These are phyloP conservation scores for Claviceps arundinis DNA, from an alignment of 2,329 filamentous ascomycete species.

Conservation along the genomic window DNA sequence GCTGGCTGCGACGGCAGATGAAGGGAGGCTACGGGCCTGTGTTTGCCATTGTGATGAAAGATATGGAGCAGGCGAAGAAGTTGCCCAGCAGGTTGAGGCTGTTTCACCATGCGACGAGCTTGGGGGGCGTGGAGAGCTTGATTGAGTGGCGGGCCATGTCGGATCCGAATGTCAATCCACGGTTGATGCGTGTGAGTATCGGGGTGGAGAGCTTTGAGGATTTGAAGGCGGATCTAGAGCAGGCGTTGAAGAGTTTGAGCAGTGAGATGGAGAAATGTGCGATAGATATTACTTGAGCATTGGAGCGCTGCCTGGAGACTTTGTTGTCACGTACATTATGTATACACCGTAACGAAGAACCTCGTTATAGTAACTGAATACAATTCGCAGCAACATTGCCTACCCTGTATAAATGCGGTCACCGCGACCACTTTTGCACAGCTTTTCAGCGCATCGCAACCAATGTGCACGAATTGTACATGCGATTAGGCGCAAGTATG, in stretches of 20 bases:
- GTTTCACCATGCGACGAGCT: constrained; percentile 89
- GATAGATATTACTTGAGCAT: background rate
- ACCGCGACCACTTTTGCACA: too few species aligned
- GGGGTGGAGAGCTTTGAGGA: constrained; percentile 84
- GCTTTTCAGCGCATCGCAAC: too few species aligned
- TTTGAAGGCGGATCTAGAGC: constrained; percentile 59
- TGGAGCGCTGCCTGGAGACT: background rate
- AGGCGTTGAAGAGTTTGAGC: constrained; percentile 46
- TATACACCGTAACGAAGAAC: too few species aligned
- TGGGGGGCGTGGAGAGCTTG: constrained; percentile 88
- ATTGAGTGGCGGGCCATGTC: constrained; percentile 95
- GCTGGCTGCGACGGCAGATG: constrained; percentile 82
- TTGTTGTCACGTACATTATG: too few species aligned
- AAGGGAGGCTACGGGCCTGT: constrained; percentile 81
- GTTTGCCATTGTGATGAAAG: constrained; percentile 59
- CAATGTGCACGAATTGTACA: too few species aligned
- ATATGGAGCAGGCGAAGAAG: constrained; percentile 44
- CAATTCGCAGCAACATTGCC: too few species aligned
- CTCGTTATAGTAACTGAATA: too few species aligned
- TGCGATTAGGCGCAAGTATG: too few species aligned
- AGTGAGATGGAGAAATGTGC: background rate
- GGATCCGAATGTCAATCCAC: constrained; percentile 57
- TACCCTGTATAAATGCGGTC: too few species aligned
- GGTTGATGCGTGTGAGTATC: constrained; percentile 67
- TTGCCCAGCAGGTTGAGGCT: constrained; percentile 67